Percentiles rank a stretch among this genome's conserved stretches.
These are phyloP conservation scores for Ampelocalamus luodianensis DNA, from an alignment of 176 grass and related monocot genomes.

Conservation along the genomic window DNA sequence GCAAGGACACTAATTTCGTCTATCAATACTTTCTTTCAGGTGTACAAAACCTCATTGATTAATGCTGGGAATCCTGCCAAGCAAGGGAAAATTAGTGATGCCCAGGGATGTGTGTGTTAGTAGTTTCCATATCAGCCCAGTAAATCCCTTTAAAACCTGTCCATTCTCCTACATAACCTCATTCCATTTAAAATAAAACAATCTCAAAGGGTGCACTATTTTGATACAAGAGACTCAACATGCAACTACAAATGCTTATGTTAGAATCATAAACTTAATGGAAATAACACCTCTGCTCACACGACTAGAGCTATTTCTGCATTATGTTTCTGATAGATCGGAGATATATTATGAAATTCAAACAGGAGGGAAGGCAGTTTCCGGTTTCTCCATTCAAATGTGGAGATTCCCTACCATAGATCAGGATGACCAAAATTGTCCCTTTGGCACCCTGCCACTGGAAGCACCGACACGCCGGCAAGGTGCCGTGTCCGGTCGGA, in stretches of 20 bases:
- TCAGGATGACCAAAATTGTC: not conserved
- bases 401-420: not conserved
- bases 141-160: not conserved
- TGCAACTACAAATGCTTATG: constrained; percentile 2
- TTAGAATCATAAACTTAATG: not conserved
- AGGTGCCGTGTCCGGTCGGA: too few species aligned
- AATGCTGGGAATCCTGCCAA: not conserved
- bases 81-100: not conserved
- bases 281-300: not conserved
- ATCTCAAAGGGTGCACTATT: not conserved
- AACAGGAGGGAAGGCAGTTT: not conserved
- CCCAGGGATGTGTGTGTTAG: not conserved
- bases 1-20: not conserved
- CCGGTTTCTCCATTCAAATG: not conserved
- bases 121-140: not conserved
- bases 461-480: too few species aligned
- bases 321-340: not conserved
- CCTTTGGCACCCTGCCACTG: not conserved
- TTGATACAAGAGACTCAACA: not conserved
- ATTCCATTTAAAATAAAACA: not conserved
- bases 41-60: not conserved
- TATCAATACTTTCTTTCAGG: constrained; percentile 7
- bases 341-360: not conserved
- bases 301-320: not conserved
- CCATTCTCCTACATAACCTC: not conserved